These are phyloP conservation scores for Vinca minor DNA, from an alignment of 257 asterid genomes.

Conservation along the genomic window DNA sequence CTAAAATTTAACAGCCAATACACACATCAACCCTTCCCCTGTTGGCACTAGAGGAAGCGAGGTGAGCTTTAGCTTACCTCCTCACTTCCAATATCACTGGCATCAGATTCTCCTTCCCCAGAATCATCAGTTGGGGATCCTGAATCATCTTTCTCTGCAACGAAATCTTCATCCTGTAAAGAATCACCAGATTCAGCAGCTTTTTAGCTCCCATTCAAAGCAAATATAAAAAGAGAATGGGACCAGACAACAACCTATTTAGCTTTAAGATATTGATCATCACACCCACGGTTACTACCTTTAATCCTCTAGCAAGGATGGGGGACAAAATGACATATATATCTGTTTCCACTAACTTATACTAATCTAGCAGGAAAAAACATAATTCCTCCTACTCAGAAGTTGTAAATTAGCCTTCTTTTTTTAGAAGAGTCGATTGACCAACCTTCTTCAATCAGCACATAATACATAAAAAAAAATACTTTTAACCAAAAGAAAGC, in stretches of 20 bases:
- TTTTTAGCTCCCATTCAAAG: neutral
- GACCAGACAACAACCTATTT: neutral
- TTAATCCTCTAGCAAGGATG: too few species aligned
- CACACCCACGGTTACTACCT: neutral
- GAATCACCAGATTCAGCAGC: neutral
- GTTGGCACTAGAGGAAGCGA: neutral
- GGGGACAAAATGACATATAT: too few species aligned
- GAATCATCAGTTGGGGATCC: conserved; percentile 98
- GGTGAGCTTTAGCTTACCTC: conserved; percentile 21
- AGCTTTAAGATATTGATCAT: neutral
- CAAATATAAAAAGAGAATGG: neutral
- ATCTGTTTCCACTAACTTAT: neutral
- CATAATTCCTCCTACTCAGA: neutral
- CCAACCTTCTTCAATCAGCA: too few species aligned
- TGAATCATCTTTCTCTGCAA: conserved; percentile 60
- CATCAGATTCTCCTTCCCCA: conserved; percentile 78
- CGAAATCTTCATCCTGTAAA: conserved; percentile 78
- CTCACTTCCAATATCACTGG: conserved; percentile 51
- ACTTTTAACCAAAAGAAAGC: neutral
- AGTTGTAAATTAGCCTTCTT: neutral
- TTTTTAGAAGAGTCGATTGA: too few species aligned
- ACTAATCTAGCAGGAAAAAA: neutral
- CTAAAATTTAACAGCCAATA: neutral
- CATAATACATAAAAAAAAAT: too few species aligned
- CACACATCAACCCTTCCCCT: neutral